phyloP scores from a whole-genome alignment of 495 filamentous ascomycete species.

The Podospora pseudoanserina region DNA sequence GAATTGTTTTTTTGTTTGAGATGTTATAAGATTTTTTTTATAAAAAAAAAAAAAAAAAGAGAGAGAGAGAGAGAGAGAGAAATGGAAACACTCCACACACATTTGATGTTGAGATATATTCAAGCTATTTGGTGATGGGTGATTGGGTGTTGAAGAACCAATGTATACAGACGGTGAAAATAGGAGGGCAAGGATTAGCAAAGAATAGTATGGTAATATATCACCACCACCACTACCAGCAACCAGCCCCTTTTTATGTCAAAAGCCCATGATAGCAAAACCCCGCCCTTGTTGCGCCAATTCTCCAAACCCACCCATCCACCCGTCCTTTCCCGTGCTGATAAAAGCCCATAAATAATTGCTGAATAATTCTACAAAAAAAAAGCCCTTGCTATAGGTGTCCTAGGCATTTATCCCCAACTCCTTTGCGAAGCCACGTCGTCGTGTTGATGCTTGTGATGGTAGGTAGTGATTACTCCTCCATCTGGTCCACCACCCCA shows the following conservation, averaged over 20 bases:
- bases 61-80: background rate
- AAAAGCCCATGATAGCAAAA: background rate
- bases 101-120: background rate
- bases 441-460: too few relatives aligned
- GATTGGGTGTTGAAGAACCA: background rate
- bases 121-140: too few relatives aligned
- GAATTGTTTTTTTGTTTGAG: background rate
- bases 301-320: background rate
- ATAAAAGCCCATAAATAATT: too few relatives aligned
- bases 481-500: slow-evolving; percentile 10
- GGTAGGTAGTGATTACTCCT: background rate
- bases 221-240: background rate
- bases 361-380: too few relatives aligned
- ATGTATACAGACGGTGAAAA: too few relatives aligned
- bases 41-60: too few relatives aligned
- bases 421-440: too few relatives aligned
- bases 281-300: background rate
- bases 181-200: background rate
- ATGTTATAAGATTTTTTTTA: background rate
- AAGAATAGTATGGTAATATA: background rate
- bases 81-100: background rate
- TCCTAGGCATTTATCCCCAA: too few relatives aligned
- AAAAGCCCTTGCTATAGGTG: too few relatives aligned
- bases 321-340: too few relatives aligned
- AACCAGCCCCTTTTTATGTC: background rate